A percentile compares a stretch with the other conserved stretches of the same genome.
Evolutionary conservation across 2,329 filamentous ascomycete genomes (phyloP).

Genomic region (Sporothrix luriei): DNA sequence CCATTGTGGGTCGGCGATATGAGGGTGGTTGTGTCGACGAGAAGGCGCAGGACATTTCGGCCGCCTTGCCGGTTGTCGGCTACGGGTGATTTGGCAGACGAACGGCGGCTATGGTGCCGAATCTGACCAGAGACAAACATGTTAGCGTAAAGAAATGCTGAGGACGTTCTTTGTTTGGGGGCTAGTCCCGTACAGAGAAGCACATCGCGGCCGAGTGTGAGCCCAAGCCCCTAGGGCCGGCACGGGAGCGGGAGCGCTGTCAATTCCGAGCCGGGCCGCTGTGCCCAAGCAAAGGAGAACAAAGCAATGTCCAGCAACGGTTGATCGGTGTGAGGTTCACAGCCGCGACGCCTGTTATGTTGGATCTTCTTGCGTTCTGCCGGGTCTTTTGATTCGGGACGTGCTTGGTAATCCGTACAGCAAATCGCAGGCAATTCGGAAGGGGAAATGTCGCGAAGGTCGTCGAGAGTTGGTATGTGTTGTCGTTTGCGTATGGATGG

Average conservation of each 20-base stretch:
- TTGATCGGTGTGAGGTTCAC: slow-evolving; percentile 26
- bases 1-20: slow-evolving; percentile 40
- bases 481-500: background rate
- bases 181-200: slow-evolving; percentile 20
- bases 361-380: background rate
- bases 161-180: background rate
- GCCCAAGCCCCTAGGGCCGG: slow-evolving; percentile 31
- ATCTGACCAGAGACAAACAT: background rate
- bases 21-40: slow-evolving; percentile 41
- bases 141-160: background rate
- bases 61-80: slow-evolving; percentile 24
- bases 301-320: background rate
- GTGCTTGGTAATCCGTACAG: background rate
- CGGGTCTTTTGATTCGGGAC: background rate
- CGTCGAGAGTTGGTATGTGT: background rate
- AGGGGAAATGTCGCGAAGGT: background rate
- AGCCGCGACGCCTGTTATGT: slow-evolving; percentile 20
- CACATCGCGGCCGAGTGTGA: slow-evolving; percentile 25
- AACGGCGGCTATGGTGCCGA: slow-evolving; percentile 26
- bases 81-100: background rate
- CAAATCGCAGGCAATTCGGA: background rate
- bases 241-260: slow-evolving; percentile 22
- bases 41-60: slow-evolving; percentile 31
- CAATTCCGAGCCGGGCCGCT: slow-evolving; percentile 16
- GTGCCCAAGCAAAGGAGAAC: slow-evolving; percentile 11